Base-by-base conservation (phyloP, 768 basidiomycete genomes). In the Termitomyces sp. region DNA sequence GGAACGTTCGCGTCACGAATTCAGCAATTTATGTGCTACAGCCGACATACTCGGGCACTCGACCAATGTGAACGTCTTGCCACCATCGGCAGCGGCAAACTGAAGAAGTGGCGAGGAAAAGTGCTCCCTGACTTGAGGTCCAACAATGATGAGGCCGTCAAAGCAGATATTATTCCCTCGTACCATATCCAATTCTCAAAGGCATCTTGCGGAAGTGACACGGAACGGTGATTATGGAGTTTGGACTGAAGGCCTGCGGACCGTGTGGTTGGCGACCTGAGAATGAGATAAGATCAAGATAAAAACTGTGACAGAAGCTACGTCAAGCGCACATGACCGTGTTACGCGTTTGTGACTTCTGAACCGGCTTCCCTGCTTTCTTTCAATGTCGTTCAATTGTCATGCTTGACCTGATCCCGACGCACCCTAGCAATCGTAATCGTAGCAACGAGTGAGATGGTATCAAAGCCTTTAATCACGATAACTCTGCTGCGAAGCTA, bases 91-190 rank as follows among this genome's bases (percentile, higher is more conserved):
- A 26, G 82, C 84, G 2, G 87, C 85, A 67, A 88, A 92, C 69
- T 96, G 95, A 2, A 98, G 83, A 16, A 99, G 78, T 0, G 96
- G 96, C 1, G 91, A 90, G 16, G 90, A 91, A 74, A 98, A 98
- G 71, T 97, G 95, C 68, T 93, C 91, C 35, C 89, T 79, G 51
- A 93, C 89, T 89, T 63, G 3, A 43, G 28, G 43, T 30, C 28
- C 38, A 46, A 23, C 44, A 50, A 20, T 20, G 18, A 50, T 9
- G 47, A 40, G 13, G 38, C 44, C 49, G 41, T 20, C 10, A 35
- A 46, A 23, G n/a, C 43, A 36, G 28, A 23, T 13, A 41, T 16
- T 26, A 4, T 28, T 23, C 28, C 23, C 18, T 56, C 67, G 58
- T 64, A 81, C 82, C 81, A 60, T 80, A 82, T 68, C 81, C 80